Evolutionary conservation across 352 stramenopile genomes (phyloP).

Genomic region (Peronospora belbahrii): DNA sequence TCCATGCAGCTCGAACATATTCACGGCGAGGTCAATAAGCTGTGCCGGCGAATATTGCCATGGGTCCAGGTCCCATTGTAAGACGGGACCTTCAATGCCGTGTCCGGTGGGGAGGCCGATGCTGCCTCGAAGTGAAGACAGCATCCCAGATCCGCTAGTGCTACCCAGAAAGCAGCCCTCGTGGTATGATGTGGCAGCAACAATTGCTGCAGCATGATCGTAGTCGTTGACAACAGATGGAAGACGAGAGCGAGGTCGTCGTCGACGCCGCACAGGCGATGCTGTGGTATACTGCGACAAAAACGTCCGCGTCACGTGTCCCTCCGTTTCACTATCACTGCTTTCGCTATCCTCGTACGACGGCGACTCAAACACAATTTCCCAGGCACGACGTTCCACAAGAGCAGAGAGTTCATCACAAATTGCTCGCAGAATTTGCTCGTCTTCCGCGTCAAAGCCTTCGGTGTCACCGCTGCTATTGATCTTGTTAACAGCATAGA

Average conservation of each 20-base stretch:
- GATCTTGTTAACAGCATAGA: conserved; percentile 79
- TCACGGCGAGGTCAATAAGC: conserved; percentile 54
- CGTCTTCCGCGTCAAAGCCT: conserved; percentile 54
- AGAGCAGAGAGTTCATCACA: conserved; percentile 52
- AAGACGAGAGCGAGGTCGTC: conserved; percentile 22
- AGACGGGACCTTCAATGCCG: conserved; percentile 10
- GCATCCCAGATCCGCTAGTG: conserved; percentile 12
- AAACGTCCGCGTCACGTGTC: conserved; percentile 55
- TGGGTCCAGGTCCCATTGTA: conserved; percentile 53
- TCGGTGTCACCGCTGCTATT: conserved; percentile 23
- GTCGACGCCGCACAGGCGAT: conserved; percentile 28
- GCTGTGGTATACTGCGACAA: conserved; percentile 68
- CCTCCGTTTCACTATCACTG: conserved; percentile 31
- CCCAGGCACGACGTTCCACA: conserved; percentile 60
- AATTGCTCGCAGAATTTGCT: conserved; percentile 60
- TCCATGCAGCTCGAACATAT: conserved; percentile 70
- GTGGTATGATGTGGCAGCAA: conserved; percentile 29
- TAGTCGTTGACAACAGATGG: conserved; percentile 25
- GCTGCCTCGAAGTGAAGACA: conserved; percentile 9
- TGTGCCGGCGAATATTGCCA: conserved; percentile 53
- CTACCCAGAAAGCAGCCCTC: conserved; percentile 30
- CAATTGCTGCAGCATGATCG: conserved; percentile 30
- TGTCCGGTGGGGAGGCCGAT: conserved; percentile 6
- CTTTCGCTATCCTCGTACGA: conserved; percentile 35
- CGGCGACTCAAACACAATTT: conserved; percentile 61